A percentile compares a stretch with the other conserved stretches of the same genome.
phyloP scores from a whole-genome alignment of 805 yeast species.

The Metschnikowia arizonensis region DNA sequence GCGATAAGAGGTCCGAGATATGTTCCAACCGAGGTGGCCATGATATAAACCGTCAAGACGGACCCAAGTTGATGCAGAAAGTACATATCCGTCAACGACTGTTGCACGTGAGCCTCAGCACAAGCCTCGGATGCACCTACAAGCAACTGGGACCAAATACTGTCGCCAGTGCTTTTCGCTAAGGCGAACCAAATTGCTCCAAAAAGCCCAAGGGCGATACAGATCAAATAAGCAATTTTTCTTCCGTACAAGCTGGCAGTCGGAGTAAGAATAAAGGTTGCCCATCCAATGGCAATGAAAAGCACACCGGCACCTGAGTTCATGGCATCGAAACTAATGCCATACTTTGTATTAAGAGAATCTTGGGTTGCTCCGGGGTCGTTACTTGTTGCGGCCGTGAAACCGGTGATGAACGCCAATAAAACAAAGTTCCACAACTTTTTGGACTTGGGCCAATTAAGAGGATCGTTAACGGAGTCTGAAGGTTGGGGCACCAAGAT shows the following conservation, averaged over 20 bases:
- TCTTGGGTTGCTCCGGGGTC: constrained; percentile 73
- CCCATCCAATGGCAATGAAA: constrained; percentile 64
- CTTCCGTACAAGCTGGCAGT: constrained; percentile 66
- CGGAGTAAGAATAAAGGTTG: constrained; percentile 62
- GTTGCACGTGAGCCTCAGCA: constrained; percentile 69
- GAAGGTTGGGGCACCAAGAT: constrained; percentile 47
- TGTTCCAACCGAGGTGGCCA: constrained; percentile 73
- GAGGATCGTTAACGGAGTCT: constrained; percentile 48
- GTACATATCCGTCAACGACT: constrained; percentile 66
- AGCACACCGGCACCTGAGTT: constrained; percentile 80
- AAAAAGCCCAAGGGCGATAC: constrained; percentile 53
- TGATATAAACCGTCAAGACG: constrained; percentile 66
- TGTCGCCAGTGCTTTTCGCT: constrained; percentile 50
- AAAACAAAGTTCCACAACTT: constrained; percentile 39
- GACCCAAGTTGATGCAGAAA: constrained; percentile 75
- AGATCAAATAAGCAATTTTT: constrained; percentile 58
- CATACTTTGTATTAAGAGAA: constrained; percentile 56
- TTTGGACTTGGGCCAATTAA: constrained; percentile 38
- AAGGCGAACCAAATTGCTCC: constrained; percentile 73
- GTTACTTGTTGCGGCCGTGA: constrained; percentile 71
- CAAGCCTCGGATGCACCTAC: constrained; percentile 79
- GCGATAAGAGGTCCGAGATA: constrained; percentile 77
- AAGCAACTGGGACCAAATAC: constrained; percentile 74
- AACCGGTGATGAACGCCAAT: constrained; percentile 54
- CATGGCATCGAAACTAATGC: constrained; percentile 63